Evolutionary conservation across 2,329 filamentous ascomycete species (phyloP), one percentile per base, ranked within the genome.

Genomic region (Hymenoscyphus repandus): DNA sequence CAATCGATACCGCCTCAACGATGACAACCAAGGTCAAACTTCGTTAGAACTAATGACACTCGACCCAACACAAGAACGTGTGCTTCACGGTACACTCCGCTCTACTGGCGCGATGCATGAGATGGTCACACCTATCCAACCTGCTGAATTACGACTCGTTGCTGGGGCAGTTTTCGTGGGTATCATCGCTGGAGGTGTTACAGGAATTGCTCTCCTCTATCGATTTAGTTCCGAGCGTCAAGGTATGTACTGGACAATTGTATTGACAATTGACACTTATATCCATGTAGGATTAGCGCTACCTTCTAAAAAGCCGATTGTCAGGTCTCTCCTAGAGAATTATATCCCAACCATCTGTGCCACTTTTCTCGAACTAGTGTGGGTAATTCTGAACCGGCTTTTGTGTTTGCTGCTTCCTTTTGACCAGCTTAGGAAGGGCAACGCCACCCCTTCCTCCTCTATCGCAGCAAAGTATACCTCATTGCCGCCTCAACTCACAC

Each of bases 351-450:
- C 77, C 0, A 67, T 71, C 0, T 66, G 83, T 3, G 75, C 78
- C 0, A 83, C 80, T 0, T 47, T 82, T 0, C 67, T 82, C 0
- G 80, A 85, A 33, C 79, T 80, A 0, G 69, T 78, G 1, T 81
- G 80, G 74, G 64, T 80, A 0, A 58, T 82, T 0, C 51, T 85
- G 0, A 83, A 80, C 37, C 69, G 80, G 0, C 48, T 77, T 0
- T 56, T 81, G 0, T 82, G 77, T 37, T 59, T 81, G 7, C 54
- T 84, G 0, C 74, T 80, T 27, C 80, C 80, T 0, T 75, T 80
- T 15, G 69, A 76, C 2, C 71, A 77, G 11, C 64, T 84, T 0
- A 69, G 69, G 17, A 52, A 58, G 4, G 72, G 76, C 0, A 66
- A 70, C 6, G 67, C 72, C 0, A 44, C 51, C 1, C 54, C 69